phyloP scores from a whole-genome alignment of 2,329 filamentous ascomycete species.

The Cytospora schulzeri region DNA sequence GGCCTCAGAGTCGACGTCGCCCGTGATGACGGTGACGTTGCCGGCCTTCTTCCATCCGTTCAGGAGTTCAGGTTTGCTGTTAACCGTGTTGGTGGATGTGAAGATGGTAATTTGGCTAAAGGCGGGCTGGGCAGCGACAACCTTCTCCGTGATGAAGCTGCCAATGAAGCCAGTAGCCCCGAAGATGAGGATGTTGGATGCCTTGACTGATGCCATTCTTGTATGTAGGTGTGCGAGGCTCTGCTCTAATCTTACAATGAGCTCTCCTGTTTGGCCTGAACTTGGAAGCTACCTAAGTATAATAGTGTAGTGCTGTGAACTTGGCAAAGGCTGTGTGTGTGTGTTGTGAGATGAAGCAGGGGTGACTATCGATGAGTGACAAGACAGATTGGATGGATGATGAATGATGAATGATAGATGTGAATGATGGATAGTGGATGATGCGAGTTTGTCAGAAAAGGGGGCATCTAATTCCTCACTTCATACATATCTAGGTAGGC shows the following conservation, averaged over 20 bases:
- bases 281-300: too few species aligned
- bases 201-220: conserved; percentile 28
- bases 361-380: neutral
- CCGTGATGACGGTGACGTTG: conserved; percentile 57
- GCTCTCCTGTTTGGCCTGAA: too few species aligned
- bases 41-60: conserved; percentile 44
- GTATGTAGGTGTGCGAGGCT: neutral
- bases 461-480: too few species aligned
- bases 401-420: neutral
- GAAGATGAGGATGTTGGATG: conserved; percentile 39
- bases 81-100: conserved; percentile 50
- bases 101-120: conserved; percentile 42
- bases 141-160: conserved; percentile 43
- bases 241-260: neutral
- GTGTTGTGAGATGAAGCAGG: neutral
- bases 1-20: conserved; percentile 53
- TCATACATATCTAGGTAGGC: too few species aligned
- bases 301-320: too few species aligned
- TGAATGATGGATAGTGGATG: neutral
- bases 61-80: conserved; percentile 52
- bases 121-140: conserved; percentile 39
- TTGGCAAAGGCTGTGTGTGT: neutral
- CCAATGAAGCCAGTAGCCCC: conserved; percentile 48
- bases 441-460: neutral
- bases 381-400: too few species aligned